Evolutionary conservation across 2,329 filamentous ascomycete genomes (phyloP).

Genomic region (Trichoderma pleuroti): DNA sequence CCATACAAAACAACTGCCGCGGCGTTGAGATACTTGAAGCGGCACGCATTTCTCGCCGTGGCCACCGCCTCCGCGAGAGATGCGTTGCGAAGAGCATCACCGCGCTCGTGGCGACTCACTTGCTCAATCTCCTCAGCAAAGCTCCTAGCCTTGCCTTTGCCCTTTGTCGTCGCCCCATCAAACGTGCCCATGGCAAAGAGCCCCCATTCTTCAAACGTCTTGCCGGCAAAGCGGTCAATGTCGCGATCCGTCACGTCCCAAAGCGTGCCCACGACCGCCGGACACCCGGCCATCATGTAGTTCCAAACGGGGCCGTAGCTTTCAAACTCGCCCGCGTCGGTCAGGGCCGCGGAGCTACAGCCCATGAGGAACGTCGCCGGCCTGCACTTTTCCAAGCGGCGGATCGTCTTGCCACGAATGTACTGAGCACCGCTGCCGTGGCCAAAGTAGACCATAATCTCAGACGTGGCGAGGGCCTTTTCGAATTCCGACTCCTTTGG

Average conservation of each 20-base stretch:
- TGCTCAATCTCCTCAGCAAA: conserved; percentile 24
- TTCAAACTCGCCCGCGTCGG: conserved; percentile 81
- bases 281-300: conserved; percentile 83
- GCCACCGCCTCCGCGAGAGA: conserved; percentile 80
- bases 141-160: conserved; percentile 28
- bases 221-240: conserved; percentile 85
- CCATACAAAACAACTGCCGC: conserved; percentile 94
- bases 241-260: conserved; percentile 99
- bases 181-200: conserved; percentile 54
- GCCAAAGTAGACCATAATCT: conserved; percentile 88
- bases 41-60: conserved; percentile 71
- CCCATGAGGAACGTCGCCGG: conserved; percentile 89
- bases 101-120: background rate
- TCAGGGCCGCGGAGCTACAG: conserved; percentile 78
- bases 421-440: conserved; percentile 95
- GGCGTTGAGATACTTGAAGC: conserved; percentile 86
- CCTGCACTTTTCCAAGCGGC: conserved; percentile 68
- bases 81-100: conserved; percentile 23
- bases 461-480: conserved; percentile 58
- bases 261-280: conserved; percentile 84
- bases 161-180: conserved; percentile 32
- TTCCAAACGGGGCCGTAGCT: conserved; percentile 86
- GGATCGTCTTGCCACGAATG: conserved; percentile 79
- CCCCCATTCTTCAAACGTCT: conserved; percentile 82
- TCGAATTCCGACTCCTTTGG: conserved; percentile 80